Evolutionary conservation across 441 rosid genomes (phyloP).

Genomic region (Rhodomyrtus psidioides): DNA sequence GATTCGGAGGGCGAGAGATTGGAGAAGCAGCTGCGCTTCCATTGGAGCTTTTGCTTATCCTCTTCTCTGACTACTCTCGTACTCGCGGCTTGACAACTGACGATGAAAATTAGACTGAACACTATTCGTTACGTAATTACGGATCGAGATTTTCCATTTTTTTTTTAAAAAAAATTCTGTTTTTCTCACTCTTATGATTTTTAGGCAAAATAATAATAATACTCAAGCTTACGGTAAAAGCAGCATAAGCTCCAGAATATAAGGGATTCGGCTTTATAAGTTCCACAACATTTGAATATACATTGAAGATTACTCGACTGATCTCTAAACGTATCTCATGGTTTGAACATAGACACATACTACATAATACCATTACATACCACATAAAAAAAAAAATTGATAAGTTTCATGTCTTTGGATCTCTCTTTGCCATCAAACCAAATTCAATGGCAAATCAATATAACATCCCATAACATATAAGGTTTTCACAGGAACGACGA

Average conservation of each 20-base stretch:
- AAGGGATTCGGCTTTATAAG: not conserved
- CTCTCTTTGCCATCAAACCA: not conserved
- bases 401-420: not conserved
- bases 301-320: too few species aligned
- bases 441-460: not conserved
- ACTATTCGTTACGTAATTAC: not conserved
- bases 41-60: too few species aligned
- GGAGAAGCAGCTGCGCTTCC: too few species aligned
- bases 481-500: not conserved
- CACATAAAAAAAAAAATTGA: not conserved
- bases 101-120: too few species aligned
- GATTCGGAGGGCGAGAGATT: too few species aligned
- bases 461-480: not conserved
- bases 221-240: too few species aligned
- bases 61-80: not conserved
- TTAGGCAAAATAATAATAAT: not conserved
- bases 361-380: not conserved
- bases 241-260: too few species aligned
- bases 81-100: not conserved
- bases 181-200: not conserved
- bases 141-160: not conserved
- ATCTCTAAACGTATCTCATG: not conserved
- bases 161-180: not conserved
- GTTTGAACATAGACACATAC: not conserved
- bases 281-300: not conserved